Evolutionary conservation across 179 eudicot species (phyloP).

Genomic region (Monotropa hypopitys): DNA sequence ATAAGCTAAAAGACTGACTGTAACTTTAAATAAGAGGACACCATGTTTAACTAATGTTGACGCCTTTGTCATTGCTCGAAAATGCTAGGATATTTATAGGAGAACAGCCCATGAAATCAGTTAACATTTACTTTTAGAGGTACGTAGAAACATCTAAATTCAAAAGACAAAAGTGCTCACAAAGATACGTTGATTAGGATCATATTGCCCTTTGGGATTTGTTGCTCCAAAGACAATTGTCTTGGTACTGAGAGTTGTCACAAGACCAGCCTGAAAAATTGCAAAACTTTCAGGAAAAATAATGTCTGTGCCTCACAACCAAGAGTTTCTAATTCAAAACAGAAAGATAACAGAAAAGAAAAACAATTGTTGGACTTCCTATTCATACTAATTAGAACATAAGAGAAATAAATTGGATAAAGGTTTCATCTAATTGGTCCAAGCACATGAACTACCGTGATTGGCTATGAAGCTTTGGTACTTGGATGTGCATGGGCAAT

Average conservation of each 20-base stretch:
- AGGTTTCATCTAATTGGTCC: background rate
- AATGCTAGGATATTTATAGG: background rate
- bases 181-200: constrained; percentile 57
- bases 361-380: background rate
- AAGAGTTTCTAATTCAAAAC: background rate
- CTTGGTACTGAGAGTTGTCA: constrained; percentile 78
- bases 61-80: background rate
- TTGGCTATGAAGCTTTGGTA: background rate
- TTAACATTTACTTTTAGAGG: background rate
- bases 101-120: background rate
- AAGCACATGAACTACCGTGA: background rate
- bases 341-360: background rate
- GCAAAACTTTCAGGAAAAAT: background rate
- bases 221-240: constrained; percentile 94
- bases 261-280: constrained; percentile 74
- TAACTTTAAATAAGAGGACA: no score
- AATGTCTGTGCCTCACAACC: background rate
- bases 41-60: no score
- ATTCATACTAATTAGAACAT: background rate
- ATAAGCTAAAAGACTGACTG: background rate
- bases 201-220: constrained; percentile 94
- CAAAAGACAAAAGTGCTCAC: background rate
- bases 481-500: background rate
- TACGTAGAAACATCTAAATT: background rate
- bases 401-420: background rate